phyloP scores from a whole-genome alignment of 257 asterid genomes.

The Gynochthodes officinalis region DNA sequence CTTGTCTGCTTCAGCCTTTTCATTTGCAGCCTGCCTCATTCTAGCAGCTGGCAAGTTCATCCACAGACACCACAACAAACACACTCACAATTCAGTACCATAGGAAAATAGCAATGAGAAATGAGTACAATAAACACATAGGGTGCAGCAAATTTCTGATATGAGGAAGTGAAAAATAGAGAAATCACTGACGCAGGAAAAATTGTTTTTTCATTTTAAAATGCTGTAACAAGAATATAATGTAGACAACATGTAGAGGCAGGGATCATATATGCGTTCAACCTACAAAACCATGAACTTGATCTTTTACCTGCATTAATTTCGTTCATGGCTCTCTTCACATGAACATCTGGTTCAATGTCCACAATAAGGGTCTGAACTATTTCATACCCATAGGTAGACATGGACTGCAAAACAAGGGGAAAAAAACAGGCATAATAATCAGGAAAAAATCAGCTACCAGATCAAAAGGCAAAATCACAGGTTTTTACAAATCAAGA shows the following conservation, averaged over 20 bases:
- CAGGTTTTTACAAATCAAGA: neutral
- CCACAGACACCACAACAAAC: slow-evolving; percentile 5
- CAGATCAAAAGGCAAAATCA: neutral
- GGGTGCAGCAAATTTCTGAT: neutral
- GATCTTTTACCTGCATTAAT: slow-evolving; percentile 34
- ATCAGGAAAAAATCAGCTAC: neutral
- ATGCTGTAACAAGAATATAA: neutral
- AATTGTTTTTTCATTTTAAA: neutral
- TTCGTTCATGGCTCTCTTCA: slow-evolving; percentile 42
- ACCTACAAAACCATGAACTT: neutral
- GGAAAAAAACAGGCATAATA: neutral
- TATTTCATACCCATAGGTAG: slow-evolving; percentile 33
- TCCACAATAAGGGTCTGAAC: slow-evolving; percentile 46
- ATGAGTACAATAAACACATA: neutral
- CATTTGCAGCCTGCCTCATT: slow-evolving; percentile 42
- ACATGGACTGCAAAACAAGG: slow-evolving; percentile 28
- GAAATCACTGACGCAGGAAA: neutral
- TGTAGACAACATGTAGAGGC: neutral
- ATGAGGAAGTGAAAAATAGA: neutral
- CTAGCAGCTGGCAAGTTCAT: slow-evolving; percentile 37
- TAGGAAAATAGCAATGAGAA: neutral
- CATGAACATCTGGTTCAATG: slow-evolving; percentile 40
- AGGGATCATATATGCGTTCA: too few relatives aligned
- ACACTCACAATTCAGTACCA: neutral
- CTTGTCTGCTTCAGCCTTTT: slow-evolving; percentile 49